These are phyloP conservation scores for Ramaria sp. DNA, from an alignment of 768 basidiomycete species.

Conservation along the genomic window DNA sequence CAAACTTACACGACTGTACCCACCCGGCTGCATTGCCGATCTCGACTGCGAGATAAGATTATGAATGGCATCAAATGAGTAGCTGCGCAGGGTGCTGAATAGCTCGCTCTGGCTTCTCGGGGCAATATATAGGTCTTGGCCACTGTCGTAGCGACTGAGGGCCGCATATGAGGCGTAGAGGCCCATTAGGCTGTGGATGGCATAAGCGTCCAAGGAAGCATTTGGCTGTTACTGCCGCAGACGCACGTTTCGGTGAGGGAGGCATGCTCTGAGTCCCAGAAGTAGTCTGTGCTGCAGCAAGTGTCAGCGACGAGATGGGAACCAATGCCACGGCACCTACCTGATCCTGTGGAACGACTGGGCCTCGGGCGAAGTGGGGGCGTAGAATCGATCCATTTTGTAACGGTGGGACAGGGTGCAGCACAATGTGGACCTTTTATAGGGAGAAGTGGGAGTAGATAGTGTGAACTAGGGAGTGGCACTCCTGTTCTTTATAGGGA, in stretches of 20 bases:
- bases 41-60: slow-evolving; percentile 67
- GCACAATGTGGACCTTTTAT: not conserved
- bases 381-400: slow-evolving; percentile 59
- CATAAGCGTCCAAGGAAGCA: not conserved
- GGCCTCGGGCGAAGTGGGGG: slow-evolving; percentile 67
- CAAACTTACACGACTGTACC: slow-evolving; percentile 40
- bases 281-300: slow-evolving; percentile 13
- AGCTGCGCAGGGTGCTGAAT: slow-evolving; percentile 60
- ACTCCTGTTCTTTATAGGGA: not conserved
- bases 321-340: slow-evolving; percentile 29
- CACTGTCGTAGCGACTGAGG: slow-evolving; percentile 61
- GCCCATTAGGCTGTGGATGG: slow-evolving; percentile 37
- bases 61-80: slow-evolving; percentile 72
- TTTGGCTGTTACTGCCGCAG: not conserved
- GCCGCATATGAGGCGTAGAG: slow-evolving; percentile 75
- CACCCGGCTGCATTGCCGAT: slow-evolving; percentile 47
- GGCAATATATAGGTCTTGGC: slow-evolving; percentile 59
- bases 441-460: not conserved
- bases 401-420: not conserved
- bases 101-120: slow-evolving; percentile 58
- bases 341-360: slow-evolving; percentile 55
- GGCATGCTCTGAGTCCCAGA: slow-evolving; percentile 62
- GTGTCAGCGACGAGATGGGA: not conserved
- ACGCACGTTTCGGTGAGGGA: slow-evolving; percentile 49
- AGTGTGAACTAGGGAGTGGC: not conserved